Evolutionary conservation across 257 asterid species (phyloP), one percentile per base, ranked within the genome.

Genomic region (Penstemon eatonii): DNA sequence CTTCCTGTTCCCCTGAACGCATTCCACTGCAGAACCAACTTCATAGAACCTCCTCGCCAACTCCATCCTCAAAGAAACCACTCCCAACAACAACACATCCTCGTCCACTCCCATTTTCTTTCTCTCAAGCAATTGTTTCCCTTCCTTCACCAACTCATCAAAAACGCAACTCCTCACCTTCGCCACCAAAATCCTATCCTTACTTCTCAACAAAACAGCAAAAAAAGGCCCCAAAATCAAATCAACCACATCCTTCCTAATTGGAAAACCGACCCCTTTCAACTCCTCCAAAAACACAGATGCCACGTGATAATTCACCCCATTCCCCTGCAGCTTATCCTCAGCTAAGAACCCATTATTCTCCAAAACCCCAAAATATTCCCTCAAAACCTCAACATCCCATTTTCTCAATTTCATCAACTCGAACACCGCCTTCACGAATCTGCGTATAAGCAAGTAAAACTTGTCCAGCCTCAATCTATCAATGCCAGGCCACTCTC

Each of bases 401-500:
- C 98, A 93, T 41, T 76, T 74, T 68, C 73, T 76, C 70, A 73
- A 69, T 73, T 73, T 84, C 85, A 88, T 64, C 61, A 83, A 66
- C 74, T 68, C 82, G 75, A 93, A 88, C 81, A 93, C 56, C 6
- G 84, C 71, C 75, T 73, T 84, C 60, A 87, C 66, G 71, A 91
- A 94, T 37, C 78, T 80, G 64, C 97, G 89, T 66, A 94, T 84
- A 49, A 91, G 79, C 81, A 94, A 79, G 80, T 91, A 91, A 75
- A 94, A 91, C 86, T 91, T 91, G 67, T 91, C 98, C 72, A 94
- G 52, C 82, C 97, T 87, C 79, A 94, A 76, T 67, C 86, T 83
- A 70, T 94, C 96, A 76, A 91, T 91, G 13, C 98, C 97, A 2
- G 90, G 73, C 97, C 97, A 94, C 73, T 94, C 97, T 33, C 99